Evolutionary conservation across 2,329 filamentous ascomycete species (phyloP), one percentile per base, ranked within the genome.

Genomic region (Penicillium paneum): DNA sequence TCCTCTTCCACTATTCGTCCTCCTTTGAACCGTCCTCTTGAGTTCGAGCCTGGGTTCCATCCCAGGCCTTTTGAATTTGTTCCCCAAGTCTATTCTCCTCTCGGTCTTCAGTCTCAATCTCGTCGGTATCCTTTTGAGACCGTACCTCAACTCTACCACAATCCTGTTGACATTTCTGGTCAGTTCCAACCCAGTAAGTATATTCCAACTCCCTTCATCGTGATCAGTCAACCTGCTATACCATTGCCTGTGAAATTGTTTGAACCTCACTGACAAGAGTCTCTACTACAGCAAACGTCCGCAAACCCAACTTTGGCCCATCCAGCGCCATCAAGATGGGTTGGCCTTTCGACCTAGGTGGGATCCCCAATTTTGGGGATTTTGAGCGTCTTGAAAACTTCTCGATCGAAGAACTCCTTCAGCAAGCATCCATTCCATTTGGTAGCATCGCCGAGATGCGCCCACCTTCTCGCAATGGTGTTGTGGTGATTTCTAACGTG

Each of bases 401-500:
- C 39, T 21, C 34, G 8, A 40, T 52, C 3, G 42, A 52, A 5
- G 49, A 52, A 0, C 42, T 52, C 0, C 28, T 52, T 2, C 34
- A 52, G 8, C 28, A 2, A 11, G 2, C 6, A 5, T 19, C 19
- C 1, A 47, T 40, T 6, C 49, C 49, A 3, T 47, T 41, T 8
- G 34, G n/a, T 7, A 34, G 42, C 21, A 13, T 28, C 21, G 3
- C 28, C 1, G 42, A 40, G 10, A 26, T 19, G 34, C 35, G 15
- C 3, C 1, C 8, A 3, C n/a, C 43, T 34, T 8, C 28, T 21
- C 48, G 48, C 12, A 29, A 28, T 8, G 52, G 52, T 10, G 46
- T 54, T n/a, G 2, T 54, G 19, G n/a, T 21, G 26, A 44, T 54
- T 15, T 39, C 52, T 7, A 54, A 49, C n/a, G 52, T 54, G 17